A percentile compares a stretch with the other conserved stretches of the same genome.
These are phyloP conservation scores for Dothidotthia symphoricarpi DNA, from an alignment of 2,329 filamentous ascomycete genomes.

Conservation along the genomic window DNA sequence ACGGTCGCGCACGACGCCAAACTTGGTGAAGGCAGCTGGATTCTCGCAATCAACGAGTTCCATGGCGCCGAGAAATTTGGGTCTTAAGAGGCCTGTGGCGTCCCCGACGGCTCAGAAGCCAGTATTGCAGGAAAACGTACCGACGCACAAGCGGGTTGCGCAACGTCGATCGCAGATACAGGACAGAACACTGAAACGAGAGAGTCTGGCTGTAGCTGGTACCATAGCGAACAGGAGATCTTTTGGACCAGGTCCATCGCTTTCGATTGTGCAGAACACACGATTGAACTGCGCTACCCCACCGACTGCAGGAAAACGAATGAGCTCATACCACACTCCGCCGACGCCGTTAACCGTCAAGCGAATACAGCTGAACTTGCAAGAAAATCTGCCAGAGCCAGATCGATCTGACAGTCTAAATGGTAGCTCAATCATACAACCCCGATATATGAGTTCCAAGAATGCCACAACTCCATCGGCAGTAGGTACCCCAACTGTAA, in stretches of 20 bases:
- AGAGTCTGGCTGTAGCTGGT: constrained; percentile 18
- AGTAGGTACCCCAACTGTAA: background rate
- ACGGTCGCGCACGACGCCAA: constrained; percentile 35
- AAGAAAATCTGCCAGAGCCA: constrained; percentile 1
- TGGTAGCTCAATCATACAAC: constrained; percentile 8
- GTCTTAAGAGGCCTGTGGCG: constrained; percentile 8
- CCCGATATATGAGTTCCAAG: constrained; percentile 16
- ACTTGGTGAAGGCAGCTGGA: constrained; percentile 18
- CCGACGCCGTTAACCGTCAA: constrained; percentile 24
- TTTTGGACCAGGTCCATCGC: constrained; percentile 9
- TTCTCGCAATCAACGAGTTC: constrained; percentile 11
- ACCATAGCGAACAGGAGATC: constrained; percentile 15
- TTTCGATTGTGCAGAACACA: constrained; percentile 14
- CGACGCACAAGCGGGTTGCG: constrained; percentile 12
- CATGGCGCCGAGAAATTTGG: constrained; percentile 21
- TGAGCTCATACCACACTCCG: constrained; percentile 12
- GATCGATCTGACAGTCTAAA: constrained; percentile 1
- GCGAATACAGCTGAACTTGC: constrained; percentile 10
- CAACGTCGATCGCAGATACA: constrained; percentile 21
- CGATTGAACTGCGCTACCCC: constrained; percentile 15
- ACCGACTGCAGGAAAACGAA: constrained; percentile 14
- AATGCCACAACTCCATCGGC: constrained; percentile 16
- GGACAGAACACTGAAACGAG: constrained; percentile 17
- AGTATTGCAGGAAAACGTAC: constrained; percentile 24
- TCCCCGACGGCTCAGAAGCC: constrained; percentile 10